These are phyloP conservation scores for Geoglossum glabrum DNA, from an alignment of 495 filamentous ascomycete species.

Conservation along the genomic window DNA sequence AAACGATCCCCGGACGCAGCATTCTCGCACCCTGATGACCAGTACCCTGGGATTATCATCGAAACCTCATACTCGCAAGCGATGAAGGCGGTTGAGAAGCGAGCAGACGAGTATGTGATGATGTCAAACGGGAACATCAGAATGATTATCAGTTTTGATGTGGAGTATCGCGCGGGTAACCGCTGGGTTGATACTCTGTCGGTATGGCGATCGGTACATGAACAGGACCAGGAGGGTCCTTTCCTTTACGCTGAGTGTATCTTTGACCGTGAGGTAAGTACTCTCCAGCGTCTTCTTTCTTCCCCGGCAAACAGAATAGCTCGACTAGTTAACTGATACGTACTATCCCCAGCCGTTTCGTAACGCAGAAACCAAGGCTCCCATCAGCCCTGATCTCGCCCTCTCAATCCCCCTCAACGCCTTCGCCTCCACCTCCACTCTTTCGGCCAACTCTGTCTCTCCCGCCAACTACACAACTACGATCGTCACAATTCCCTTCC, in stretches of 20 bases:
- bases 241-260: background rate
- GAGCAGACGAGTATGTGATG: background rate
- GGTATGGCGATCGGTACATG: background rate
- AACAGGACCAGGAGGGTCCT: background rate
- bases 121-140: background rate
- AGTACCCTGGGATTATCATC: background rate
- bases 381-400: background rate
- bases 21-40: background rate
- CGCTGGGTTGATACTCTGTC: background rate
- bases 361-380: background rate
- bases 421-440: background rate
- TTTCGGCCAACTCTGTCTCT: background rate
- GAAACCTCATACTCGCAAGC: background rate
- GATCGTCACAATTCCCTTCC: background rate
- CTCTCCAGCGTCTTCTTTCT: background rate
- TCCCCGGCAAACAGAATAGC: background rate
- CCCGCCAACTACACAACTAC: background rate
- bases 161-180: background rate
- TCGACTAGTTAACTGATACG: background rate
- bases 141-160: background rate
- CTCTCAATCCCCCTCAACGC: background rate
- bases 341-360: background rate
- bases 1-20: background rate
- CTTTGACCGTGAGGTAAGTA: background rate
- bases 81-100: background rate